These are phyloP conservation scores for Metschnikowia drakensbergensis DNA, from an alignment of 805 yeast genomes.

Conservation along the genomic window DNA sequence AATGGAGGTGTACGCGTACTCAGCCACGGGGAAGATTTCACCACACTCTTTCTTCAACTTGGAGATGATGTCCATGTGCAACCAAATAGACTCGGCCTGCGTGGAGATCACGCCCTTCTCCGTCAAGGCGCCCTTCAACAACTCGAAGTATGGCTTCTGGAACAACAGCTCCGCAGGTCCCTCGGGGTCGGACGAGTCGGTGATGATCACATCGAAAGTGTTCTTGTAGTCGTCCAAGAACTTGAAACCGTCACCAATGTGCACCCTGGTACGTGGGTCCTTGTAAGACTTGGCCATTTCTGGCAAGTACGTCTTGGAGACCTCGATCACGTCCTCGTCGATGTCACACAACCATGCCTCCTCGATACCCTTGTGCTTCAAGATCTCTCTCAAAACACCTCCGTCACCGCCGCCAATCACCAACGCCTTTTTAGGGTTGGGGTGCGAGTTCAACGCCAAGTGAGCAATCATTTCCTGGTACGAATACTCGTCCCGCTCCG, in stretches of 20 bases:
- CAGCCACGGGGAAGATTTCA: constrained; percentile 86
- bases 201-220: constrained; percentile 90
- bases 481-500: constrained; percentile 96
- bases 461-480: constrained; percentile 99
- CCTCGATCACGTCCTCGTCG: constrained; percentile 87
- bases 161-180: constrained; percentile 95
- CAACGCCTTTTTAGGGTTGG: constrained; percentile 87
- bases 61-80: constrained; percentile 79
- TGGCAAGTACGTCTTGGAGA: constrained; percentile 84
- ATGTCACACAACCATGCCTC: constrained; percentile 91
- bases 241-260: constrained; percentile 97
- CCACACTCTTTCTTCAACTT: constrained; percentile 78
- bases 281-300: constrained; percentile 77
- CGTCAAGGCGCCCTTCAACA: constrained; percentile 82
- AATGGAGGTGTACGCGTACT: constrained; percentile 85
- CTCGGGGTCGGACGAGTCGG: constrained; percentile 97
- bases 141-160: constrained; percentile 86
- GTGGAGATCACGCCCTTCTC: constrained; percentile 89
- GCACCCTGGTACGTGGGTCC: constrained; percentile 87
- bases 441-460: constrained; percentile 87
- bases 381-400: constrained; percentile 92
- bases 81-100: constrained; percentile 95
- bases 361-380: constrained; percentile 83
- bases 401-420: constrained; percentile 99
- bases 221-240: constrained; percentile 79